Evolutionary conservation across 2,329 filamentous ascomycete genomes (phyloP).

Genomic region (Venturia oleaginea): DNA sequence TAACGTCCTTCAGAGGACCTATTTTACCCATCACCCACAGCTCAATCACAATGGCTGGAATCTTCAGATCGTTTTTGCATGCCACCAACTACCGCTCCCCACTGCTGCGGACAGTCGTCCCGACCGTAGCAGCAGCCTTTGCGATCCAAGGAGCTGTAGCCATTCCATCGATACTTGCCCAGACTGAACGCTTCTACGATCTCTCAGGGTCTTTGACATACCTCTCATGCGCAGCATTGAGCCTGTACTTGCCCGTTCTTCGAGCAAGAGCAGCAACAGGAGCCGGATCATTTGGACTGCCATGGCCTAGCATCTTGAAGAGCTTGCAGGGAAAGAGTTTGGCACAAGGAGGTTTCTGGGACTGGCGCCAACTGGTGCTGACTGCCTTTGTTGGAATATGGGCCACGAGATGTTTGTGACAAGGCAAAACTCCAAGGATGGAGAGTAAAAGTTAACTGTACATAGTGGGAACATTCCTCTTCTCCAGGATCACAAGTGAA

Average conservation of each 20-base stretch:
- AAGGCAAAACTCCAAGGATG: not conserved
- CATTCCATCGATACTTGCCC: slow-evolving; percentile 50
- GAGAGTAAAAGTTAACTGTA: slow-evolving; percentile 4
- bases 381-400: slow-evolving; percentile 51
- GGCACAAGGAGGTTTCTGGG: slow-evolving; percentile 20
- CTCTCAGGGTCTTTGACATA: slow-evolving; percentile 58
- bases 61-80: slow-evolving; percentile 11
- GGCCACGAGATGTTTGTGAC: slow-evolving; percentile 47
- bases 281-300: slow-evolving; percentile 29
- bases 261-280: slow-evolving; percentile 42
- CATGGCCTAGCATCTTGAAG: slow-evolving; percentile 10
- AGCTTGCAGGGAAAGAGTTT: slow-evolving; percentile 18
- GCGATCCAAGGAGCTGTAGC: slow-evolving; percentile 54
- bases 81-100: slow-evolving; percentile 28
- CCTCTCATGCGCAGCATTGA: slow-evolving; percentile 53
- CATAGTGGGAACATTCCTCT: slow-evolving; percentile 56
- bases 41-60: slow-evolving; percentile 7
- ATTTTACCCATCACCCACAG: not conserved
- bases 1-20: not conserved
- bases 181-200: slow-evolving; percentile 61
- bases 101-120: slow-evolving; percentile 53
- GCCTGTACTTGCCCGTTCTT: slow-evolving; percentile 51
- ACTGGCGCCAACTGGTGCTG: slow-evolving; percentile 53
- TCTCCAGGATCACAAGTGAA: slow-evolving; percentile 49
- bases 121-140: slow-evolving; percentile 53